Conservation (phyloP, 2,329 filamentous ascomycete species). For the Colletotrichum gloeosporioides region DNA sequence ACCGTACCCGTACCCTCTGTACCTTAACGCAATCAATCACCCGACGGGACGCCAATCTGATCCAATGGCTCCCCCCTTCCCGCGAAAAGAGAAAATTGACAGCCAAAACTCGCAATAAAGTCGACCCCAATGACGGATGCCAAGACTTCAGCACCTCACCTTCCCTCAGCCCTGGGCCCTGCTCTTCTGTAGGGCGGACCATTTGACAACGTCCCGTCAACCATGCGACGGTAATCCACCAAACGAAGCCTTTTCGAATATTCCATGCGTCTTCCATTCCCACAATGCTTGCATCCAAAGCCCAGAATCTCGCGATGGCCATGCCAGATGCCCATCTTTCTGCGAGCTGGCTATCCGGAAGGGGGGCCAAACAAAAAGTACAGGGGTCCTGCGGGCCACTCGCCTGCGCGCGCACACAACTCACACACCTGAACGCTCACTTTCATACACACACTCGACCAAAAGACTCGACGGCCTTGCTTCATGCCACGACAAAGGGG, state of each 20-base stretch:
- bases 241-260: conserved; percentile 16
- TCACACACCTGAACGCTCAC: neutral
- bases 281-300: neutral
- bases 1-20: neutral
- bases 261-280: conserved; percentile 19
- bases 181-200: conserved; percentile 17
- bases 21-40: neutral
- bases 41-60: conserved; percentile 5
- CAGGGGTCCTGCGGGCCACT: neutral
- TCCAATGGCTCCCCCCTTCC: neutral
- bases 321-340: neutral
- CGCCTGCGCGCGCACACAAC: neutral
- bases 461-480: neutral
- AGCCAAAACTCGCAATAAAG: conserved; percentile 2
- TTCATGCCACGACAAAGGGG: neutral
- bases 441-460: neutral
- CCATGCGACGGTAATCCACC: conserved; percentile 21
- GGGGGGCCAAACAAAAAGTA: neutral
- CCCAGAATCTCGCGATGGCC: neutral
- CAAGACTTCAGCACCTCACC: conserved; percentile 21
- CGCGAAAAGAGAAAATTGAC: conserved; percentile 15
- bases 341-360: neutral
- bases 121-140: conserved; percentile 21
- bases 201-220: conserved; percentile 20
- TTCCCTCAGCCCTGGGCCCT: conserved; percentile 22